Evolutionary conservation across 176 grass and related monocot genomes (phyloP), one percentile per base, ranked within the genome.

Genomic region (Eragrostis curvula): DNA sequence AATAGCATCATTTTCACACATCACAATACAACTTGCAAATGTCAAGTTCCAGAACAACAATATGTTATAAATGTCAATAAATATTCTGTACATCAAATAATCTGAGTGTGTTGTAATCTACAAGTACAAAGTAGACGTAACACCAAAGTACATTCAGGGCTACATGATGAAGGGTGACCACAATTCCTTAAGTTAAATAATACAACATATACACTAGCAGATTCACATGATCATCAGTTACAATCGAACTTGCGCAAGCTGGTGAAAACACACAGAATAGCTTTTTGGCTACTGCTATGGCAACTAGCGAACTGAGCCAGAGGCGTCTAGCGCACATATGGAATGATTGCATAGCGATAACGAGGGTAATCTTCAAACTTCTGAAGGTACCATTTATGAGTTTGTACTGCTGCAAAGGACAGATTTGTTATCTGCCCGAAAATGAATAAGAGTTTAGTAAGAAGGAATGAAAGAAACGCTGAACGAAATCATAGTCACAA

Each of bases 291-390:
- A 59, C 56, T 77, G 53, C 44, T 70, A 8, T 27, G 14, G 51
- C 61, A 68, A 64, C 48, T 1, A 58, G 42, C 24, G 18, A 70
- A 78, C 43, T 27, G 28, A 41, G 42, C 13, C 27, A 78, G 42
- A 83, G 8, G 18, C 5, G 0, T 68, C 81, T 98, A 98, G 60
- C 87, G 93, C 75, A 95, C 56, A 73, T 88, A 98, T 71, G 95
- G 92, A 72, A 95, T 93, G 46, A 95, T 93, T 12, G 96, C 96
- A 46, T 84, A 88, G 11, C 88, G 85, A 67, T 47, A 87, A 66
- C 80, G 66, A 46, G 96, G 90, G 75, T 98, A 98, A 69, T 91
- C 86, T 52, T 98, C 96, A 81, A 98, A 98, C 49, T 98, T 98
- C 50, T 91, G 86, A 77, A 86, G 85, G 47, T 98, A 98, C 92